A percentile compares a stretch with the other conserved stretches of the same genome.
phyloP scores from a whole-genome alignment of 805 yeast species.

The Saccharomycopsis sp. region DNA sequence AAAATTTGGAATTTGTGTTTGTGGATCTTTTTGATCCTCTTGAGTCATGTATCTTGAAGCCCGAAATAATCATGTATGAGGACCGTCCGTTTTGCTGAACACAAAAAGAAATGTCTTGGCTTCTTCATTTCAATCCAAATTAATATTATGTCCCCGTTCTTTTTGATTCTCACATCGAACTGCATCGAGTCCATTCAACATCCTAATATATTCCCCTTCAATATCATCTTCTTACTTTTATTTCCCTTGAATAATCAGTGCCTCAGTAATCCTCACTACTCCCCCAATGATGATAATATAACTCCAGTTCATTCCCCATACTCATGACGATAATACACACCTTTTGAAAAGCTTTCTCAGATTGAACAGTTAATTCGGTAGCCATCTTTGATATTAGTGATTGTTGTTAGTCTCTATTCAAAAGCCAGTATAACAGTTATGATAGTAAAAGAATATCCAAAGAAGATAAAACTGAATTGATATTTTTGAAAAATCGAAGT shows the following conservation, averaged over 20 bases:
- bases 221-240: too few relatives aligned
- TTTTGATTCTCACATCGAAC: too few relatives aligned
- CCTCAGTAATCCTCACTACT: too few relatives aligned
- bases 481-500: background rate
- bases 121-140: too few relatives aligned
- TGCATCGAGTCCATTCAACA: too few relatives aligned
- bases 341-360: conserved; percentile 99
- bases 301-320: background rate
- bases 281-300: background rate
- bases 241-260: too few relatives aligned
- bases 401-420: background rate
- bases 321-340: conserved; percentile 45
- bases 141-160: too few relatives aligned
- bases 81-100: too few relatives aligned
- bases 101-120: too few relatives aligned
- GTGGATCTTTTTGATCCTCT: too few relatives aligned
- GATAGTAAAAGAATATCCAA: background rate
- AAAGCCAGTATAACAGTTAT: background rate
- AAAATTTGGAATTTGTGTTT: background rate
- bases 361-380: conserved; percentile 99
- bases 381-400: conserved; percentile 60
- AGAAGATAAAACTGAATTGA: background rate
- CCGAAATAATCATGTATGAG: too few relatives aligned
- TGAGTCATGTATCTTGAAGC: too few relatives aligned
- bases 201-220: background rate